A percentile compares a stretch with the other conserved stretches of the same genome.
Evolutionary conservation across 129 eudicot species (phyloP).

Genomic region (Lactuca saligna): DNA sequence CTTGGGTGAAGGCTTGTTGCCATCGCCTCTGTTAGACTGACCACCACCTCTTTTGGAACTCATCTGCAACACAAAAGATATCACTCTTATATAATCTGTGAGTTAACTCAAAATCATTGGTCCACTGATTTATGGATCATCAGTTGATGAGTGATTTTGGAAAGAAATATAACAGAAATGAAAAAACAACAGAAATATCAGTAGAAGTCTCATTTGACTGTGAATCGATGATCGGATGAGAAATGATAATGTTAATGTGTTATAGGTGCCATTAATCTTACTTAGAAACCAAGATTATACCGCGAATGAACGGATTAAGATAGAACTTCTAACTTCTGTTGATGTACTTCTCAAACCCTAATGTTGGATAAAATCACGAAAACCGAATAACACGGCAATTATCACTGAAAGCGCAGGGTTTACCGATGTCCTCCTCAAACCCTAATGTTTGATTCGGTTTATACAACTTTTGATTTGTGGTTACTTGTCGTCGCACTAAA

Average conservation of each 20-base stretch:
- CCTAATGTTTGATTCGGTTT: neutral
- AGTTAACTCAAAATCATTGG: neutral
- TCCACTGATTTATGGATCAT: neutral
- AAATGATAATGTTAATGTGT: neutral
- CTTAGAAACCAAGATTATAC: too few species aligned
- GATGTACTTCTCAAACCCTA: conserved; percentile 15
- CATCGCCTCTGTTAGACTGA: conserved; percentile 14
- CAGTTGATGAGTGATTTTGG: neutral
- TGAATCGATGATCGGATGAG: neutral
- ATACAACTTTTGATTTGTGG: neutral
- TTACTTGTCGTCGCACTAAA: neutral
- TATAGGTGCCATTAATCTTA: too few species aligned
- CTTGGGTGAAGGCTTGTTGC: conserved; percentile 11
- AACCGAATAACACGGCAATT: neutral
- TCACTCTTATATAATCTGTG: neutral
- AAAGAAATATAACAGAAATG: neutral
- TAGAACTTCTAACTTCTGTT: neutral
- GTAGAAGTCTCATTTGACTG: neutral
- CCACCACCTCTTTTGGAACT: conserved; percentile 44
- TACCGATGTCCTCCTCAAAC: neutral
- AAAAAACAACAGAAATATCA: neutral
- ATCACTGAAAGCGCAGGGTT: neutral
- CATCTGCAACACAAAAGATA: conserved; percentile 31
- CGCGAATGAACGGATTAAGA: too few species aligned
- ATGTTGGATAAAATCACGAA: neutral